These are phyloP conservation scores for Saccharomycopsis capsularis DNA, from an alignment of 805 yeast species.

Conservation along the genomic window DNA sequence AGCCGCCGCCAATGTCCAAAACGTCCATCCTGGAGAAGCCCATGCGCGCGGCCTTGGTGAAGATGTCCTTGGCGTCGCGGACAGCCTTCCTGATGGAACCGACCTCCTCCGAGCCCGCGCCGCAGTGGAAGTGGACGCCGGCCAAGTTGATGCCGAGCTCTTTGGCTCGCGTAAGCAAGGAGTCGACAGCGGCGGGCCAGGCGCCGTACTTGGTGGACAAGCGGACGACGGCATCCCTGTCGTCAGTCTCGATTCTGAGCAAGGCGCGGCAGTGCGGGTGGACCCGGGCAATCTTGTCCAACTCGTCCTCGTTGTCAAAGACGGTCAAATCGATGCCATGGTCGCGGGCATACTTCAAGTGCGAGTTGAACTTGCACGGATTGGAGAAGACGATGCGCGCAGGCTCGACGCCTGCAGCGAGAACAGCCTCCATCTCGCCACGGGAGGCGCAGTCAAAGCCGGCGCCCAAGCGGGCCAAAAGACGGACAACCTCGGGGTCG, in stretches of 20 bases:
- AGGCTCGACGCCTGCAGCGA: conserved; percentile 57
- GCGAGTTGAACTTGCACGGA: conserved; percentile 87
- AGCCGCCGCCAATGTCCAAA: conserved; percentile 94
- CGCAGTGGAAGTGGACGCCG: conserved; percentile 94
- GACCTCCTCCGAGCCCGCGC: conserved; percentile 83
- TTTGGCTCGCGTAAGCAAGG: conserved; percentile 55
- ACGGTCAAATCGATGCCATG: conserved; percentile 65
- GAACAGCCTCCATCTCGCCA: conserved; percentile 65
- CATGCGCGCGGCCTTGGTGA: conserved; percentile 45
- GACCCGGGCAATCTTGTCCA: conserved; percentile 58
- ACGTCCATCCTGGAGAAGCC: conserved; percentile 43
- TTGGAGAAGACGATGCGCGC: conserved; percentile 79
- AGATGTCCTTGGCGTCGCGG: conserved; percentile 59
- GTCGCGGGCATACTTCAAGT: conserved; percentile 61
- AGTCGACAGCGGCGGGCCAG: conserved; percentile 43
- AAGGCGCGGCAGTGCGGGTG: conserved; percentile 68
- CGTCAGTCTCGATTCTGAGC: conserved; percentile 84
- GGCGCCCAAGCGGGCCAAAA: conserved; percentile 55
- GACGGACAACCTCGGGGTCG: conserved; percentile 48
- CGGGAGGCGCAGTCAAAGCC: conserved; percentile 93
- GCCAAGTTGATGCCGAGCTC: conserved; percentile 54
- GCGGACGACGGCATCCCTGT: conserved; percentile 77
- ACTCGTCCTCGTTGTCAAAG: conserved; percentile 82
- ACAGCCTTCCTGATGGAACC: conserved; percentile 63
- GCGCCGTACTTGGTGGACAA: conserved; percentile 89